Base-by-base conservation (phyloP, 2,329 filamentous ascomycete species). In the Aspergillus sergii region DNA sequence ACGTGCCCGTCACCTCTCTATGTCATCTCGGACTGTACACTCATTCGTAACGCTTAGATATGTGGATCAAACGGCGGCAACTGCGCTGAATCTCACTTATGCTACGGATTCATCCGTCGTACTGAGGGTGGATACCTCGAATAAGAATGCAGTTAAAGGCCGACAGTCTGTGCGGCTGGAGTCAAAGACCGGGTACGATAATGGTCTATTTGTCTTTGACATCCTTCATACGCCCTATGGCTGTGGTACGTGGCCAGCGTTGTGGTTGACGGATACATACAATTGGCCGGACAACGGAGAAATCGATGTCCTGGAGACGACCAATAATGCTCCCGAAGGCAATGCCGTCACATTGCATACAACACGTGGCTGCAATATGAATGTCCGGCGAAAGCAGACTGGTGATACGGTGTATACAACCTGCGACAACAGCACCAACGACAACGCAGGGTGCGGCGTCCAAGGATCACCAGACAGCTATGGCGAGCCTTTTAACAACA, bases 121-220 rank as follows among this genome's bases (percentile, higher is more conserved):
- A 21, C 73, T 91, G 34, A 81, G 79, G 50, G 88, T 91, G 57
- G 88, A 91, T 72, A 88, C 86, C 12, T 82, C 81, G 1, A 85
- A 88, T 19, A 82, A 82, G 10, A 84, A 87, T 66, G 84, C 86
- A 21, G 83, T 83, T 3, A 86, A 82, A 0, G 88, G 88, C 56
- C 86, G 88, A 26, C 86, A 86, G 75, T 89, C 87, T 0, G 87
- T 90, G 16, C 86, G 88, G 16, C 78, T 90, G 61, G 82, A 86
- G 64, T 90, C 88, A 41, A 88, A 86, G 71, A 79, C 75, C 51
- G 84, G 84, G 51, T 90, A 89, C 75, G 75, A 87, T 69, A 76
- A 73, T n/a, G 88, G 88, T 0, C 83, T 90, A n/a, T 90, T 90
- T 76, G 79, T 90, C 69, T 90, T 90, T 69, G 87, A 90, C 71